A percentile compares a stretch with the other conserved stretches of the same genome.
Conservation (phyloP, 2,329 filamentous ascomycete species). For the Cladosporium velox region DNA sequence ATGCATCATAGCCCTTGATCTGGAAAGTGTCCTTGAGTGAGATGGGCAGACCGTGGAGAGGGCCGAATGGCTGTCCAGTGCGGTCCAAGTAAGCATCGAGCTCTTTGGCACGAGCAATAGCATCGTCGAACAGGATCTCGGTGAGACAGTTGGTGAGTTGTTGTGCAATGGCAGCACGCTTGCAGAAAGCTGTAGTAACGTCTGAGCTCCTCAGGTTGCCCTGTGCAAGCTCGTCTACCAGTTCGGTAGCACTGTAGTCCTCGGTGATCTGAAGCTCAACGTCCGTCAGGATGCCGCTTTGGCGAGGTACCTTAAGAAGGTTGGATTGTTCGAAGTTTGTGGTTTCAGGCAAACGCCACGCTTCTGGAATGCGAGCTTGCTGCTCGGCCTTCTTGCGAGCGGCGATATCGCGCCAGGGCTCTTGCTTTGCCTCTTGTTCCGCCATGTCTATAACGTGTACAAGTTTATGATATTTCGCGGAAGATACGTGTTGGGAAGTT, state of each 20-base stretch:
- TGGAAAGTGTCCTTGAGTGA: slow-evolving; percentile 42
- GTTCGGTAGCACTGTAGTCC: slow-evolving; percentile 48
- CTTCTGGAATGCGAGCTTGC: slow-evolving; percentile 43
- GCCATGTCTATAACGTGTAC: not conserved
- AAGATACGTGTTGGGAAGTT: not conserved
- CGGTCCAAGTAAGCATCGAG: slow-evolving; percentile 44
- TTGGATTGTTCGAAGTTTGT: slow-evolving; percentile 31
- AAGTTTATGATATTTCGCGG: not conserved
- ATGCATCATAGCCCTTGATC: slow-evolving; percentile 39
- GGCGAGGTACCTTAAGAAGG: slow-evolving; percentile 53
- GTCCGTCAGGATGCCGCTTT: slow-evolving; percentile 54
- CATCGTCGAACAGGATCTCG: slow-evolving; percentile 42
- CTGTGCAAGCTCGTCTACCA: slow-evolving; percentile 41
- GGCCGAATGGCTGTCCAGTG: slow-evolving; percentile 44
- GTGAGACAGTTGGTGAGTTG: slow-evolving; percentile 52
- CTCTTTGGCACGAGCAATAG: slow-evolving; percentile 41
- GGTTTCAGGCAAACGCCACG: slow-evolving; percentile 45
- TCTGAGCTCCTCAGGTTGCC: slow-evolving; percentile 41
- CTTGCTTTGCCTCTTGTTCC: slow-evolving; percentile 10
- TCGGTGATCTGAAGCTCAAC: slow-evolving; percentile 60
- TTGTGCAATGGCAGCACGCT: slow-evolving; percentile 51
- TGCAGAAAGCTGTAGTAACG: slow-evolving; percentile 47
- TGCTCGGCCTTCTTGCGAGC: slow-evolving; percentile 48
- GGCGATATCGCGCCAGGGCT: slow-evolving; percentile 44
- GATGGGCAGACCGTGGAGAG: slow-evolving; percentile 47